phyloP scores from a whole-genome alignment of 257 asterid genomes.

The Eustoma russellianum region DNA sequence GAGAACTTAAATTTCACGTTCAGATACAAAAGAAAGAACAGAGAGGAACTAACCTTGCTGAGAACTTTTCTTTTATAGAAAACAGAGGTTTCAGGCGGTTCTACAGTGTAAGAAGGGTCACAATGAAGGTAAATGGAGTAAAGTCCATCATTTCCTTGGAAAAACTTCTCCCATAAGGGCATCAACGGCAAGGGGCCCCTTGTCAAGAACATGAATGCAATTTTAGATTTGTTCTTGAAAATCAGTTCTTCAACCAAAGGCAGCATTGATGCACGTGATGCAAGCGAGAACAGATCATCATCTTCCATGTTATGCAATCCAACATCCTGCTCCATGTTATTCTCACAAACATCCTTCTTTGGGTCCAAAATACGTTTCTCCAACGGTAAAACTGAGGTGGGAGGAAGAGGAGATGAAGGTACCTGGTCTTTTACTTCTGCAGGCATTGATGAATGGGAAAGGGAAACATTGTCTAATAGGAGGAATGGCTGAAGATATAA shows the following conservation, averaged over 20 bases:
- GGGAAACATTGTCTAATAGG: neutral
- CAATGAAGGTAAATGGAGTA: conserved; percentile 57
- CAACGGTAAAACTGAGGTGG: neutral
- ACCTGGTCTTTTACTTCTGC: neutral
- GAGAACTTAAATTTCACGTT: neutral
- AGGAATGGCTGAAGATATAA: conserved; percentile 3
- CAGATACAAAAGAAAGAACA: neutral
- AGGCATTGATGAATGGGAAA: neutral
- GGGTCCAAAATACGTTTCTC: too few species aligned
- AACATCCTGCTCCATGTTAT: neutral
- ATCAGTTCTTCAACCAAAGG: conserved; percentile 27
- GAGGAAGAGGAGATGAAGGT: neutral
- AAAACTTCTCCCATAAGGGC: conserved; percentile 61
- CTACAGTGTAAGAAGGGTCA: conserved; percentile 40
- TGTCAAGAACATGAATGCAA: conserved; percentile 64
- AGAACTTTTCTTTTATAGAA: conserved; percentile 22
- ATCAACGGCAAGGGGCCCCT: conserved; percentile 44
- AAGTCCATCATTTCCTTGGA: conserved; percentile 36
- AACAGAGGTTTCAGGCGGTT: conserved; percentile 15
- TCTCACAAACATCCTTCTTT: too few species aligned
- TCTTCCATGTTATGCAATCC: conserved; percentile 12
- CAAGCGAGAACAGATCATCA: conserved; percentile 18
- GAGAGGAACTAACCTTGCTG: conserved; percentile 20
- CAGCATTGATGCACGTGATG: conserved; percentile 52
- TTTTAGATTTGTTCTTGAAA: conserved; percentile 25